Percentiles rank a stretch among this genome's conserved stretches.
phyloP scores from a whole-genome alignment of 495 filamentous ascomycete species.

The Physcia stellaris region DNA sequence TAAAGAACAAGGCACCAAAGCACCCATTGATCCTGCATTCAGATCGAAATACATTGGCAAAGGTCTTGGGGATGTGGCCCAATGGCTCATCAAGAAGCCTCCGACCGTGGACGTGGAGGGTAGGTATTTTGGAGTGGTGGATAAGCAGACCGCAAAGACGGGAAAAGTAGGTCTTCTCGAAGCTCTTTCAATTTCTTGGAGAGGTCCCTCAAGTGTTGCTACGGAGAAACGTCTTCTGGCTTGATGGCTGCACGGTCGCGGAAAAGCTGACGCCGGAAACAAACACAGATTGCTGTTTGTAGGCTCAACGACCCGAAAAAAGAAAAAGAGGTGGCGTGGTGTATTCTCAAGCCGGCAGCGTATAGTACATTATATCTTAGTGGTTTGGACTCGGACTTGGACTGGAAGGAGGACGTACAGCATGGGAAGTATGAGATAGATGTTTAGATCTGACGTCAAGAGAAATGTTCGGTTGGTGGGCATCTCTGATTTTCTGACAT shows the following conservation, averaged over 20 bases:
- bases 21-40: constrained; percentile 2
- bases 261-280: no score
- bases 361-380: not conserved
- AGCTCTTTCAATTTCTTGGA: no score
- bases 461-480: no score
- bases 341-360: not conserved
- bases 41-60: constrained; percentile 2
- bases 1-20: not conserved
- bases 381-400: not conserved
- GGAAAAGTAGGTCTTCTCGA: not conserved
- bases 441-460: not conserved
- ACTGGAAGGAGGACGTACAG: not conserved
- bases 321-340: not conserved
- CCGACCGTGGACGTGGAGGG: constrained; percentile 3
- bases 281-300: no score
- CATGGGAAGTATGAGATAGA: not conserved
- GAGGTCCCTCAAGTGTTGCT: no score
- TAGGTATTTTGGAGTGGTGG: constrained; percentile 7
- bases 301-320: not conserved
- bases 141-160: constrained; percentile 2
- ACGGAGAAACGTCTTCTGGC: no score
- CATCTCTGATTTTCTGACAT: no score
- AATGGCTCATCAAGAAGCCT: constrained; percentile 3
- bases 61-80: not conserved
- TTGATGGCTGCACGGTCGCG: no score